Evolutionary conservation across 2,329 filamentous ascomycete species (phyloP).

Genomic region (Apiospora kogelbergensis): DNA sequence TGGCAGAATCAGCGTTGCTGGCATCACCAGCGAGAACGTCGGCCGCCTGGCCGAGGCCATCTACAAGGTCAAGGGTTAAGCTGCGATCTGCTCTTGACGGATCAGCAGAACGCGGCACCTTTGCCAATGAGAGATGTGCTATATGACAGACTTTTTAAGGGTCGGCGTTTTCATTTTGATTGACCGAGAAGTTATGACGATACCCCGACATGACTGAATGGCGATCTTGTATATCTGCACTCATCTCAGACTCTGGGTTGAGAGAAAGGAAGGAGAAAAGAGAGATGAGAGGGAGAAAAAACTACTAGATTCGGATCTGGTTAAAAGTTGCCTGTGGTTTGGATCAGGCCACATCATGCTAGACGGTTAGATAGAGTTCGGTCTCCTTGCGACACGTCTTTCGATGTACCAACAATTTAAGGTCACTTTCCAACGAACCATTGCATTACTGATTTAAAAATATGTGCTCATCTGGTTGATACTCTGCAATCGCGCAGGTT

Average conservation of each 20-base stretch:
- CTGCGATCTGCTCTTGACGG: not conserved
- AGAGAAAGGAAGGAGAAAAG: not conserved
- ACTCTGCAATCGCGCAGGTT: not conserved
- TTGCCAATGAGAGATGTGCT: not conserved
- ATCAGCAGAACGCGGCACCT: not conserved
- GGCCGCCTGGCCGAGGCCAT: constrained; percentile 80
- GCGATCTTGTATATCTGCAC: not conserved
- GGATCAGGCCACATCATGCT: not conserved
- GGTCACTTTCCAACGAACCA: not conserved
- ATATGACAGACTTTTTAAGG: not conserved
- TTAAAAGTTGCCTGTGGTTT: not conserved
- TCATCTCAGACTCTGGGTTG: not conserved
- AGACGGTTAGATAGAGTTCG: constrained; percentile 5
- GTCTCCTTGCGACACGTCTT: not conserved
- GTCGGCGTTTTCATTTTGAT: not conserved
- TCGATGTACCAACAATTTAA: not conserved
- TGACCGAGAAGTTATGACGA: not conserved
- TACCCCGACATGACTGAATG: not conserved
- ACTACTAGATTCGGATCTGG: not conserved
- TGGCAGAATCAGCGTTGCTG: constrained; percentile 81
- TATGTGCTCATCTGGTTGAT: not conserved
- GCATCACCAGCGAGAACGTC: constrained; percentile 79
- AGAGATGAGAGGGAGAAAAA: not conserved
- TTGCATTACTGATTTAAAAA: not conserved
- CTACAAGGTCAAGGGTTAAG: constrained; percentile 75